Evolutionary conservation across 441 rosid species (phyloP), one percentile per base, ranked within the genome.

Genomic region (Arabidopsis hybrid): DNA sequence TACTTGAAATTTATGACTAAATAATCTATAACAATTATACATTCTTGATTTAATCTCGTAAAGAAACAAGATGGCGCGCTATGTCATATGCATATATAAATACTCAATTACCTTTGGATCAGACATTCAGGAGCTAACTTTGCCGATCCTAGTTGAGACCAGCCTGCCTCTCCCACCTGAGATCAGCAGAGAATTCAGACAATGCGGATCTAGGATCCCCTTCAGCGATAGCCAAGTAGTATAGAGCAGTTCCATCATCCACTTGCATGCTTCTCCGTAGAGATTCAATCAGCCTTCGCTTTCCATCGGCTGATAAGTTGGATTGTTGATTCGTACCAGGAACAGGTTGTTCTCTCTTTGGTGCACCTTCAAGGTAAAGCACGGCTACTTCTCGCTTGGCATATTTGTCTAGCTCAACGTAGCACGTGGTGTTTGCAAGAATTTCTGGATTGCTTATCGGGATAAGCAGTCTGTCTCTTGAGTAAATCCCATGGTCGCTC

Each of bases 361-460:
- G 92, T 60, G 68, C 81, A 7, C 93, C 97, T 43, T 89, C 95
- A 7, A 85, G 82, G 78, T 91, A 94, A 32, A 94, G 80, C 60
- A 90, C 95, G 0, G 99, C 95, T 4, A 85, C 95, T 82, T 94
- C 99, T 65, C 99, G 80, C 69, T 91, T 88, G 0, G 99, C 93
- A 38, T 80, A 39, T 53, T 82, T 78, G 73, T 94, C 99, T 65
- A 89, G 72, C 91, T 94, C 97, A 35, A 94, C 65, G 85, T 91
- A 91, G 85, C 99, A 94, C 0, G 86, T 86, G 17, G 79, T 60
- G 52, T 84, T 75, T 36, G 84, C 63, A 13, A 94, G 95, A 71
- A 89, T 69, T 34, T 78, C 74, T 1, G 91, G 88, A 74, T 85
- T 87, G 82, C 84, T 84, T 78, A 90, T 59, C 0, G 99, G 99